Evolutionary conservation across 1,284 basidiomycete species (phyloP).

Genomic region (Cutaneotrichosporon cavernicola): DNA sequence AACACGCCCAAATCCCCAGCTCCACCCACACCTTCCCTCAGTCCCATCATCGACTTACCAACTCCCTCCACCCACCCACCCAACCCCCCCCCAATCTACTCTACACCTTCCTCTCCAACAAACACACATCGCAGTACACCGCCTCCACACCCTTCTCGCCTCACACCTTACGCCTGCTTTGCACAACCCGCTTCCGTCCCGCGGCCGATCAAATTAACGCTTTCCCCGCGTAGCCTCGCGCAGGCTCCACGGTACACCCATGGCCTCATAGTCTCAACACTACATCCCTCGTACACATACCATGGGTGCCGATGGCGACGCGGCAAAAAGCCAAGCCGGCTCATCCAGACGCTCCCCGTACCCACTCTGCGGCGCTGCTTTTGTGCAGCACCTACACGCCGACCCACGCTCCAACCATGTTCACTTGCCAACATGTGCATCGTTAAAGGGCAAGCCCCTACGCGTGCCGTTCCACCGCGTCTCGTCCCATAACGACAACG

Average conservation of each 20-base stretch:
- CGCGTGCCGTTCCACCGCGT: constrained; percentile 10
- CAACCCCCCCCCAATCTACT: no score
- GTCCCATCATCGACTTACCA: no score
- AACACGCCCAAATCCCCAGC: no score
- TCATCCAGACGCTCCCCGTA: not conserved
- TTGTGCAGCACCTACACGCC: constrained; percentile 49
- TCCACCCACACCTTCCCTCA: no score
- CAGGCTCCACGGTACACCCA: not conserved
- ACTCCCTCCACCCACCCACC: no score
- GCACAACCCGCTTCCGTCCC: not conserved
- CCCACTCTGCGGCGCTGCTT: constrained; percentile 19
- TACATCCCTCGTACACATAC: not conserved
- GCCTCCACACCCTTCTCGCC: no score
- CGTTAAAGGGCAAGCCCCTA: not conserved
- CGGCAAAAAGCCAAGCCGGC: not conserved
- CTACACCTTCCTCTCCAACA: no score
- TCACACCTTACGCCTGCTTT: no score
- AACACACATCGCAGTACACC: no score
- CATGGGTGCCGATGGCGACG: constrained; percentile 2
- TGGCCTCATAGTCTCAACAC: not conserved
- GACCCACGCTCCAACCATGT: constrained; percentile 49
- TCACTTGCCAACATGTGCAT: constrained; percentile 32
- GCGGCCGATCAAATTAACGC: not conserved
- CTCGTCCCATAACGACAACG: not conserved
- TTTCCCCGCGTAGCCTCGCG: not conserved